Evolutionary conservation across 2,329 filamentous ascomycete genomes (phyloP).

Genomic region (Cordyceps pruinosa): DNA sequence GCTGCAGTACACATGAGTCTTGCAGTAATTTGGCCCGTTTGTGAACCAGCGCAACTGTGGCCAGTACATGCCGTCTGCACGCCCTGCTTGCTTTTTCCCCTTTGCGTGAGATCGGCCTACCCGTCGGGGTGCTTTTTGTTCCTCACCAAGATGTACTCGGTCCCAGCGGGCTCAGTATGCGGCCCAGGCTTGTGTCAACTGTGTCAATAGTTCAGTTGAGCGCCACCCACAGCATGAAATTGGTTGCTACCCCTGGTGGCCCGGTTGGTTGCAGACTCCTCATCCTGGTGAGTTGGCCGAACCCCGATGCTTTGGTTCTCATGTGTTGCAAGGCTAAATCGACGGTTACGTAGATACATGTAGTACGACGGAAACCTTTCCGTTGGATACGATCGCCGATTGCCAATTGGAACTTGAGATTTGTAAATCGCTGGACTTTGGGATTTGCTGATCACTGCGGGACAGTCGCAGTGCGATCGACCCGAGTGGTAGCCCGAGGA

Average conservation of each 20-base stretch:
- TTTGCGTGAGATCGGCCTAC: not conserved
- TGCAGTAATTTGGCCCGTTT: not conserved
- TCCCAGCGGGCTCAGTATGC: not conserved
- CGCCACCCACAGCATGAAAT: not conserved
- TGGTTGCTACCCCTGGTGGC: not conserved
- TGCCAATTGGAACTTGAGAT: not conserved
- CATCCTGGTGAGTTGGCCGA: too few species aligned
- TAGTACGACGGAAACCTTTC: not conserved
- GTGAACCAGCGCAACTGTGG: not conserved
- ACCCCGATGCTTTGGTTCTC: not conserved
- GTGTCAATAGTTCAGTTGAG: not conserved
- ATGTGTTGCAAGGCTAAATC: too few species aligned
- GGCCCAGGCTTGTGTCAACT: not conserved
- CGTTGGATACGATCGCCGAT: not conserved
- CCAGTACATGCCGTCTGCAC: not conserved
- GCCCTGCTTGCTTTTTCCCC: not conserved
- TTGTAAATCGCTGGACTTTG: not conserved
- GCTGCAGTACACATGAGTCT: not conserved
- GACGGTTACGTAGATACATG: not conserved
- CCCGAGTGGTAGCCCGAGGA: not conserved
- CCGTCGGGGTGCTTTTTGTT: not conserved
- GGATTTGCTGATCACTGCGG: not conserved
- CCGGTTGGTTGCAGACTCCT: not conserved
- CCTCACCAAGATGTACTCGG: not conserved
- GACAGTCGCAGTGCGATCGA: not conserved